Conservation (phyloP, 495 filamentous ascomycete genomes). For the Penicillium simplicissimum region DNA sequence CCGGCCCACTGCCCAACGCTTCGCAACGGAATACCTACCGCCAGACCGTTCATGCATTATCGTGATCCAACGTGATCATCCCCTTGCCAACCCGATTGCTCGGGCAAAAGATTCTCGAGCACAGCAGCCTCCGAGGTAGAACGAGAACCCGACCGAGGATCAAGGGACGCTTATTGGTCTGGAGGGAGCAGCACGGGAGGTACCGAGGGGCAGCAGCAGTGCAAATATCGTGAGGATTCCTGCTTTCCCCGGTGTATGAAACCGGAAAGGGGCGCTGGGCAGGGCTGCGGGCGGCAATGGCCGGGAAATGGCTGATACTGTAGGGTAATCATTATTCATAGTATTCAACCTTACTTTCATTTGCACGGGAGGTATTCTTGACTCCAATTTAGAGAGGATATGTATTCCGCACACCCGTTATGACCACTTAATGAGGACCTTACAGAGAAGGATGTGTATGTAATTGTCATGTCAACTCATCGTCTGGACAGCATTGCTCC, state of each 20-base stretch:
- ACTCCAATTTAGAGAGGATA: too few species aligned
- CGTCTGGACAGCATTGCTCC: too few species aligned
- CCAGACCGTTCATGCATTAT: neutral
- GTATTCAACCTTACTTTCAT: neutral
- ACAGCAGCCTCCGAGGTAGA: conserved; percentile 23
- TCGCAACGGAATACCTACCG: neutral
- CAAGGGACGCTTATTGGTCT: conserved; percentile 34
- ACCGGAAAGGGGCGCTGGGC: conserved; percentile 46
- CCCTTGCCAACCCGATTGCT: conserved; percentile 11
- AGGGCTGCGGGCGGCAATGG: conserved; percentile 37
- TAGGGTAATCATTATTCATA: conserved; percentile 5
- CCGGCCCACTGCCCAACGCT: neutral
- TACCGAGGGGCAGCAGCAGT: conserved; percentile 32
- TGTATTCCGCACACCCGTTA: too few species aligned
- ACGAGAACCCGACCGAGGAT: conserved; percentile 25
- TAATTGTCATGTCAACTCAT: too few species aligned
- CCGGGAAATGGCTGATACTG: conserved; percentile 30
- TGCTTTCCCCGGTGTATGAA: conserved; percentile 56
- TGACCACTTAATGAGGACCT: too few species aligned
- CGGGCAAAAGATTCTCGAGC: conserved; percentile 39
- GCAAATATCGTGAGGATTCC: conserved; percentile 48
- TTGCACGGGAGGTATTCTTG: neutral
- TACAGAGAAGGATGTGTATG: too few species aligned
- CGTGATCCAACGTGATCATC: neutral
- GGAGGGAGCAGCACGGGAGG: conserved; percentile 23